These are phyloP conservation scores for Passalora sequoiae DNA, from an alignment of 2,329 filamentous ascomycete species.

Conservation along the genomic window DNA sequence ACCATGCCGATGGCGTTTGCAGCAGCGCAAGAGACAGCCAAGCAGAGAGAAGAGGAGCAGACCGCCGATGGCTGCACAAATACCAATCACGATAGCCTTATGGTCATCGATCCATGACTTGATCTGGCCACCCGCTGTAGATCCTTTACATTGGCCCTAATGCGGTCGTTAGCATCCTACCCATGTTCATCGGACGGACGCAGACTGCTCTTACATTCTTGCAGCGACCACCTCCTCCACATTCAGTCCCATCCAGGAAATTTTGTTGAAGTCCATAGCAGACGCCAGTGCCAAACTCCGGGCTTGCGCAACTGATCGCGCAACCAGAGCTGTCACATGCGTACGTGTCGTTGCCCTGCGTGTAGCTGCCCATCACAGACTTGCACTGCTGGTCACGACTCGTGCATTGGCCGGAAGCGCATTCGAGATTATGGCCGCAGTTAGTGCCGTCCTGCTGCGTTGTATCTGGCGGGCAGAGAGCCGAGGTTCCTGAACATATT, in stretches of 20 bases:
- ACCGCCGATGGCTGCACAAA: conserved; percentile 65
- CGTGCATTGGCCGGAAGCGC: conserved; percentile 91
- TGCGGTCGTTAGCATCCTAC: conserved; percentile 13
- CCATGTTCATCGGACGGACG: not conserved
- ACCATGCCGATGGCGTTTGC: conserved; percentile 36
- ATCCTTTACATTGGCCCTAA: conserved; percentile 67
- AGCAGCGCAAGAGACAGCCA: conserved; percentile 60
- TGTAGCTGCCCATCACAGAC: conserved; percentile 71
- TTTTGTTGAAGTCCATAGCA: conserved; percentile 81
- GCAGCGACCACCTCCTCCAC: conserved; percentile 74
- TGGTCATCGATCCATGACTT: conserved; percentile 70
- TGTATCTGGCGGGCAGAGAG: conserved; percentile 68
- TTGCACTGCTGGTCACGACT: conserved; percentile 85
- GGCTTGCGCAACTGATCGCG: conserved; percentile 68
- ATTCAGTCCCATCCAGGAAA: conserved; percentile 87
- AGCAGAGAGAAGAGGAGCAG: conserved; percentile 65
- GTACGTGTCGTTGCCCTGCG: conserved; percentile 68
- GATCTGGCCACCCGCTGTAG: conserved; percentile 65
- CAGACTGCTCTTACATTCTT: conserved; percentile 51
- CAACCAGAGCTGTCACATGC: conserved; percentile 73
- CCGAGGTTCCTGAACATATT: conserved; percentile 66
- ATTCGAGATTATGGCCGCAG: conserved; percentile 69
- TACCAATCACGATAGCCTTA: conserved; percentile 75
- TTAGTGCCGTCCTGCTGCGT: conserved; percentile 63
- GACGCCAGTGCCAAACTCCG: conserved; percentile 58